Conservation (phyloP, 176 grass and related monocot species). For the Panicum miliaceum region DNA sequence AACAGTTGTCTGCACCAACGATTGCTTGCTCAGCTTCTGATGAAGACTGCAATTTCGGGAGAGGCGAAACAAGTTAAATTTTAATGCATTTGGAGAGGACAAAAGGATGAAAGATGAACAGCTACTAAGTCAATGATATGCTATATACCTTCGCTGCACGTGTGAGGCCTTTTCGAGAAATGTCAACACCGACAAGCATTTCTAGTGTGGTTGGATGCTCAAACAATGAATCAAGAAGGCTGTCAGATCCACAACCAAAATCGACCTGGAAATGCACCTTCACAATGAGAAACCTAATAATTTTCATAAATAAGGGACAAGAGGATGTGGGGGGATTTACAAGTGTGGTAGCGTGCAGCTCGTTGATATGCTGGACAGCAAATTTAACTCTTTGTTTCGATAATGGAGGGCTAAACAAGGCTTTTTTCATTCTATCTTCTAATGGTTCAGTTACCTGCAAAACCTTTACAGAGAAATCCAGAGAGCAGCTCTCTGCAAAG, state of each 20-base stretch:
- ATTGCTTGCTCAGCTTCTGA: constrained; percentile 75
- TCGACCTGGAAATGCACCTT: constrained; percentile 66
- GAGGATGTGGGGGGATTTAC: constrained; percentile 43
- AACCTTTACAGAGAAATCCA: constrained; percentile 81
- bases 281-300: constrained; percentile 9
- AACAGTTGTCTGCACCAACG: constrained; percentile 46
- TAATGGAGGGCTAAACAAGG: constrained; percentile 80
- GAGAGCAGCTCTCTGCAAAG: constrained; percentile 61
- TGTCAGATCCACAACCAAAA: constrained; percentile 96
- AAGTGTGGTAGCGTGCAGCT: constrained; percentile 68
- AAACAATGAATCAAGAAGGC: constrained; percentile 85
- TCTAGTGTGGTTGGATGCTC: constrained; percentile 82
- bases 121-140: neutral
- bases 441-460: constrained; percentile 77
- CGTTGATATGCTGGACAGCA: constrained; percentile 73
- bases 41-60: constrained; percentile 56
- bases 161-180: constrained; percentile 76
- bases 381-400: constrained; percentile 93
- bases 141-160: constrained; percentile 78
- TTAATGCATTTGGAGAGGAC: neutral
- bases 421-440: constrained; percentile 89
- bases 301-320: constrained; percentile 31
- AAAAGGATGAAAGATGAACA: constrained; percentile 20
- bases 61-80: constrained; percentile 30
- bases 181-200: constrained; percentile 85